A percentile compares a stretch with the other conserved stretches of the same genome.
Evolutionary conservation across 345 rosid genomes (phyloP).

Genomic region (Syzygium grande): DNA sequence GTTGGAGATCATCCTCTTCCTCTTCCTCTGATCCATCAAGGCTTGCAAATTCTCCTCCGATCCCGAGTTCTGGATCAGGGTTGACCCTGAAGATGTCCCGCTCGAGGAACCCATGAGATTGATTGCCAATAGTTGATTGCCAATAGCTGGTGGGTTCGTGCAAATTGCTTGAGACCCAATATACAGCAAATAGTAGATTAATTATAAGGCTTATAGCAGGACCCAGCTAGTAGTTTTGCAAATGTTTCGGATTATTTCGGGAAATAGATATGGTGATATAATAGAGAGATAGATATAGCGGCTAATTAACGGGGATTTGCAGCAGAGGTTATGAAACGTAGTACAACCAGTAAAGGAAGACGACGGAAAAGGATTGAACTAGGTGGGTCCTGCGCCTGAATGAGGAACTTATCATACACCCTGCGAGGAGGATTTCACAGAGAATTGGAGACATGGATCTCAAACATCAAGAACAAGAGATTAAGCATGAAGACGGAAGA

Average conservation of each 20-base stretch:
- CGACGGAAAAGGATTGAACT: constrained; percentile 99
- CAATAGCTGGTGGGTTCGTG: not conserved
- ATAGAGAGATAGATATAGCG: not conserved
- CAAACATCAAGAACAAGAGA: constrained; percentile 61
- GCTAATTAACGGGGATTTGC: not conserved
- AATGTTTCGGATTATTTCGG: not conserved
- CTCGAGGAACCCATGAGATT: constrained; percentile 62
- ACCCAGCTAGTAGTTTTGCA: not conserved
- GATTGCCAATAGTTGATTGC: not conserved
- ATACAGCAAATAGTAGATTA: too few relatives aligned
- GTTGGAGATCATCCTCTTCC: constrained; percentile 88
- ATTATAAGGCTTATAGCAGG: not conserved
- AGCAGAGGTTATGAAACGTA: constrained; percentile 67
- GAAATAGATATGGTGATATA: not conserved
- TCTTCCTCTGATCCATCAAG: constrained; percentile 72
- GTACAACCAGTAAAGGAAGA: constrained; percentile 96
- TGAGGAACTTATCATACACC: constrained; percentile 78
- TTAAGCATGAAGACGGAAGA: constrained; percentile 52
- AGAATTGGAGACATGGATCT: constrained; percentile 97
- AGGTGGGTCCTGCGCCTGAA: constrained; percentile 89
- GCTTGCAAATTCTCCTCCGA: constrained; percentile 52
- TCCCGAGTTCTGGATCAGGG: constrained; percentile 49
- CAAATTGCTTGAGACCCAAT: not conserved
- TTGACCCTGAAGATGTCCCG: constrained; percentile 54
- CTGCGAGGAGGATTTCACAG: constrained; percentile 73